Base-by-base conservation (phyloP, 2,329 filamentous ascomycete genomes). In the Xylariaceae sp. region DNA sequence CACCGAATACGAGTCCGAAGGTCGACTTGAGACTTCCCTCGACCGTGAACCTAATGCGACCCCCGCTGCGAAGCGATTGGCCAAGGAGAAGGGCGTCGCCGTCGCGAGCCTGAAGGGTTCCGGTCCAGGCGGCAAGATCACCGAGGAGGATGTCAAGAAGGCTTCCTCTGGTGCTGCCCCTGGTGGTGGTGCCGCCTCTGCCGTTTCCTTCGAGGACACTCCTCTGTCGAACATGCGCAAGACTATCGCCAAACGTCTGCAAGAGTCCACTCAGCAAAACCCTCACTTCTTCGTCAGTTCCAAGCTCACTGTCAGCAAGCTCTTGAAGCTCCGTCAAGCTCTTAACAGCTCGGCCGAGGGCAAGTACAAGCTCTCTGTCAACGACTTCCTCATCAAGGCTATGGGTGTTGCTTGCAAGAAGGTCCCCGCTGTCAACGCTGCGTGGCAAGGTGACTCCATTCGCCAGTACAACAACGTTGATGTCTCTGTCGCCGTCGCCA, bases 281-380 rank as follows among this genome's bases (percentile, higher is more conserved):
- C 93, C 93, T 47, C 93, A 97, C 79, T 98, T 95, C 81, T 98
- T 91, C 65, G 91, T 98, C 60, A 88, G 88, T 58, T 85, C 89
- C 59, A 82, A 81, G 56, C 79, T 98, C 63, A 97, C 91, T 44
- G 93, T 98, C 51, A 79, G 76, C 67, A 97, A 97, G 80, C 87
- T 98, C 37, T 75, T 95, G 61, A 97, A 96, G 78, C 89, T 98
- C 57, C 89, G 93, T 61, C 81, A 88, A 71, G 89, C 91, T 44
- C 81, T 98, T 54, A 98, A 98, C 74, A 80, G 82, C 63, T 83
- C 87, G 11, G 76, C 88, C 36, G 85, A 95, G 49, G 93, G 91
- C 71, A 83, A 89, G 69, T 98, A 95, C 81, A 98, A 96, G 81
- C 87, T 98, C 45, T 96, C 90, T n/a, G 89, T 98, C 71, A 98